Evolutionary conservation across 1,139 yeast species (phyloP), one percentile per base, ranked within the genome.

Genomic region (Sugiyamaella paludigena): DNA sequence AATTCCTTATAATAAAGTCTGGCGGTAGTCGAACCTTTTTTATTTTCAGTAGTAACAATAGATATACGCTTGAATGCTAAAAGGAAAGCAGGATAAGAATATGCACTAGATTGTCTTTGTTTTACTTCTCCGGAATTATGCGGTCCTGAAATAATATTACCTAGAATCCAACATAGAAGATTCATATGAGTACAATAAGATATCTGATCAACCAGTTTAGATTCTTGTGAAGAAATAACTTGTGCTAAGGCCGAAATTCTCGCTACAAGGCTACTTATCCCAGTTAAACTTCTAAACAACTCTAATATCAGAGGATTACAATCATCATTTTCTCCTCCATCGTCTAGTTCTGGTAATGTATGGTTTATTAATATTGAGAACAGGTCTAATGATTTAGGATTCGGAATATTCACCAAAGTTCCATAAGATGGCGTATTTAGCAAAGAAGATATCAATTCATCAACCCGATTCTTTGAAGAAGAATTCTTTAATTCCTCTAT

Each of bases 351-450:
- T 4, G 60, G 60, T 12, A 57, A 43, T 6, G 58, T 56, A 13
- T 50, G 41, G 42, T 51, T 53, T 10, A 57, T 49, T 16, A 57
- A 48, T 10, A 48, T 45, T 8, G 56, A 47, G 39, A 50, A 57
- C 2, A 57, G 29, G 24, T 40, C 54, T 38, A 57, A 24, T 7
- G 56, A 40, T 1, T 27, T 11, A 8, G 52, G 30, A 11, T 29
- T 29, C 9, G 45, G 45, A 16, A 19, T 19, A 9, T 29, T 15
- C 24, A 19, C 24, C 5, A 19, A 19, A 39, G 34, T 30, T 28
- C 31, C 11, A n/a, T 9, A 35, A 35, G 16, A 16, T 10, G 35
- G 16, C 16, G 16, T 30, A 2, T n/a, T n/a, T 28, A 42, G 29
- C 35, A 42, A 12, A 11, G 8, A 7, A 19, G 36, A 42, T 35